Base-by-base conservation (phyloP, 306 rosid genomes). In the Fagus crenata region DNA sequence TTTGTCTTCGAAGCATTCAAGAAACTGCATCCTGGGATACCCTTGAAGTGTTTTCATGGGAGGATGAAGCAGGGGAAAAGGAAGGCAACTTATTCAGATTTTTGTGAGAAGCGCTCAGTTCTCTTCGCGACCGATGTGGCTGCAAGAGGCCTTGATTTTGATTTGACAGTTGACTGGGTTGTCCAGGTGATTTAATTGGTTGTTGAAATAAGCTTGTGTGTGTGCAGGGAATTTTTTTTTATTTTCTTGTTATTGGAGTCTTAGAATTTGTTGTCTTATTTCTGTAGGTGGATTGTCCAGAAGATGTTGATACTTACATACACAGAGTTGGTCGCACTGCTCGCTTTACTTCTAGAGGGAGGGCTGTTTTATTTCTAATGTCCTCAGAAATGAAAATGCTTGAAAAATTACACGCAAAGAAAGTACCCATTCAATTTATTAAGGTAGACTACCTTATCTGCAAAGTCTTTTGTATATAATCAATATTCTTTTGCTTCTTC, bases 291-390 rank as follows among this genome's bases (percentile, higher is more conserved):
- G 98, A 92, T 85, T 95, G 98, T 82, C 97, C 98, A 18, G 97
- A 92, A 61, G 85, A 89, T 82, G 94, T 89, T 61, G 93, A 89
- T 73, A 78, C 96, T 58, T 95, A 95, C 86, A 92, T 95, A 78
- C 97, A 95, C 69, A 88, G 97, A 89, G 98, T 92, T 85, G 98
- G 98, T 6, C 96, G 98, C 55, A 95, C 98, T 68, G 98, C 97
- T 53, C 97, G 96, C 35, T 89, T 89, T 77, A 83, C 85, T 36
- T 90, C 97, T 74, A 84, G 65, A 76, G 98, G 98, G 82, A 84
- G 79, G 80, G 89, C 98, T 58, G 89, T 92, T 77, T 81, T 95
- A 76, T 92, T 95, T 89, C 64, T 95, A 71, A 68, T 77, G 85
- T 96, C 98, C 28, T 92, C 97, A 18, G 97, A 95, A 82, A 84